phyloP scores from a whole-genome alignment of 2,329 filamentous ascomycete genomes.

The Paecilomyces sp. region DNA sequence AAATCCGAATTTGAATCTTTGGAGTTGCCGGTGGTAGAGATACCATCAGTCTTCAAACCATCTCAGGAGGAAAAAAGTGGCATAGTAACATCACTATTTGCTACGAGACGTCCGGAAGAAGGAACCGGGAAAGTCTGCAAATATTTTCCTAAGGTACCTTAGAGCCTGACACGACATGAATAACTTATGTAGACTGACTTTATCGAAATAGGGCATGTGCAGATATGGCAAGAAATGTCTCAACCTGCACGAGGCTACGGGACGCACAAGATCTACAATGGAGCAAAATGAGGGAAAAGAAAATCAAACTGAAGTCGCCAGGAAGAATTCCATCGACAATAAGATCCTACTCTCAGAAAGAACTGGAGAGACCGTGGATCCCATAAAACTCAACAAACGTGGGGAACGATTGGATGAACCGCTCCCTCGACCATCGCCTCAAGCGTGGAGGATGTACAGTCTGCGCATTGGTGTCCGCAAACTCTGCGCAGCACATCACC shows the following conservation, averaged over 20 bases:
- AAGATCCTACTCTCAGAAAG: not conserved
- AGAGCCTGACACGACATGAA: not conserved
- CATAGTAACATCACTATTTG: not conserved
- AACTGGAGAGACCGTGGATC: conserved; percentile 12
- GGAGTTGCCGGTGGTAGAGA: conserved; percentile 44
- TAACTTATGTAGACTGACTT: conserved; percentile 1
- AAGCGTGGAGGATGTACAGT: conserved; percentile 35
- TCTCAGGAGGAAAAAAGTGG: not conserved
- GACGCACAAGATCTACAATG: conserved; percentile 10
- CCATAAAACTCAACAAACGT: conserved; percentile 42
- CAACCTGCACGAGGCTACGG: conserved; percentile 23
- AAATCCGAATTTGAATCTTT: conserved; percentile 48
- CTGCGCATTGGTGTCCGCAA: conserved; percentile 32
- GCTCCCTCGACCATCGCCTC: conserved; percentile 26
- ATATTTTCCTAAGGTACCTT: conserved; percentile 24
- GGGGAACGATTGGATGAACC: conserved; percentile 42
- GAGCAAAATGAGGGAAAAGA: conserved; percentile 15
- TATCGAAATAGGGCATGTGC: conserved; percentile 20
- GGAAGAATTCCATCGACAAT: not conserved
- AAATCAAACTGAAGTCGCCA: conserved; percentile 6
- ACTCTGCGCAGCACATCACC: conserved; percentile 44
- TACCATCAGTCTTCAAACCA: conserved; percentile 47
- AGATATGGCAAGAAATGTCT: conserved; percentile 22
- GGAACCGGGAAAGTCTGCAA: conserved; percentile 17
- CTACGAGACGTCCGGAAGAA: not conserved